phyloP scores from a whole-genome alignment of 73 alveolate genomes.

The Paramecium primaurelia region DNA sequence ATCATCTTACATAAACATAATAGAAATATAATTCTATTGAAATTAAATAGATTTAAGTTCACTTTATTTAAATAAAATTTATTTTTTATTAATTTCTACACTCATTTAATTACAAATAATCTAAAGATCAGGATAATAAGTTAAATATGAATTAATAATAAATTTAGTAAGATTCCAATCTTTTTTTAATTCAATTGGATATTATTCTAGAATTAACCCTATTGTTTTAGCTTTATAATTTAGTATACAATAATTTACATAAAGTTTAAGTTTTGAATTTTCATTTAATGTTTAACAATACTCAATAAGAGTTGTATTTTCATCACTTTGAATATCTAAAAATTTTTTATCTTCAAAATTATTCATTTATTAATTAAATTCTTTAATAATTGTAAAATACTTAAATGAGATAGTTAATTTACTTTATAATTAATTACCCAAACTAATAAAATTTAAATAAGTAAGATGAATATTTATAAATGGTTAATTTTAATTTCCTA shows the following conservation, averaged over 20 bases:
- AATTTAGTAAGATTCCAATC: not conserved
- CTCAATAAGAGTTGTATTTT: not conserved
- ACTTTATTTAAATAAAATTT: not conserved
- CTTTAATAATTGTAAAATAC: not conserved
- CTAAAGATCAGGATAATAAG: not conserved
- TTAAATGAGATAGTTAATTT: not conserved
- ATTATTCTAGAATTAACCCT: not conserved
- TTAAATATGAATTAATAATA: not conserved
- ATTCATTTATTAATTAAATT: not conserved
- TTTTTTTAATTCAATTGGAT: not conserved
- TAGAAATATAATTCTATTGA: not conserved
- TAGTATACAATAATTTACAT: not conserved
- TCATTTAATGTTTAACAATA: not conserved
- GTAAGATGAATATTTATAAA: not conserved
- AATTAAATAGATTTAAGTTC: not conserved
- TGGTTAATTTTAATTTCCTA: not conserved
- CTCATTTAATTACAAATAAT: not conserved
- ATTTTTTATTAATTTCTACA: not conserved
- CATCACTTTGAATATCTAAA: not conserved
- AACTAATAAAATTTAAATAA: not conserved
- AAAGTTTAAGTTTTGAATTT: not conserved
- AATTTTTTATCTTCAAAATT: not conserved
- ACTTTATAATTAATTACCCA: not conserved
- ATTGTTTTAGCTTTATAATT: not conserved
- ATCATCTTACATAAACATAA: not conserved